Conservation (phyloP, 345 rosid species). For the Arabis alpina region DNA sequence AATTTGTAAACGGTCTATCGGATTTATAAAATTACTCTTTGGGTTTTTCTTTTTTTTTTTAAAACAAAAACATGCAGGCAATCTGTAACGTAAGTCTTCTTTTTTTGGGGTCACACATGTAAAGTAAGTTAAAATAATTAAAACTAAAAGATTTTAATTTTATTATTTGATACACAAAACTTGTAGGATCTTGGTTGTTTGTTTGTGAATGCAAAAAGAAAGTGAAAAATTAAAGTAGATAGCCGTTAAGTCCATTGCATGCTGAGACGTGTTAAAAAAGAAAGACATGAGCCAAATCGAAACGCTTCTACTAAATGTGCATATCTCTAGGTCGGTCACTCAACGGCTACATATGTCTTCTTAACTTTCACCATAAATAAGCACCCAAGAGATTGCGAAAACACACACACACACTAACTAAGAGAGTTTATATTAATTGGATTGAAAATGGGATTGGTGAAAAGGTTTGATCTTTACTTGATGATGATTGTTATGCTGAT, state of each 20-base stretch:
- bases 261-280: conserved; percentile 54
- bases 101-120: neutral
- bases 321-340: conserved; percentile 24
- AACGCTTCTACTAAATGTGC: conserved; percentile 44
- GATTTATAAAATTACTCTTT: too few relatives aligned
- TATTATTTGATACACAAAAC: neutral
- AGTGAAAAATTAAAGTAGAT: conserved; percentile 5
- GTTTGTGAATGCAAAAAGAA: conserved; percentile 8
- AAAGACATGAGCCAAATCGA: conserved; percentile 30
- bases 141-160: neutral
- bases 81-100: conserved; percentile 15
- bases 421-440: neutral
- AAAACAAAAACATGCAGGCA: neutral
- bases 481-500: conserved; percentile 35
- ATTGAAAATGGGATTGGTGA: conserved; percentile 21
- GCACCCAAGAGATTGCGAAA: conserved; percentile 19
- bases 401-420: neutral
- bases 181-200: conserved; percentile 10
- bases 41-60: too few relatives aligned
- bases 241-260: conserved; percentile 59
- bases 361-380: conserved; percentile 42
- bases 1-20: neutral
- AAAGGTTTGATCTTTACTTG: conserved; percentile 27
- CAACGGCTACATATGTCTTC: conserved; percentile 43
- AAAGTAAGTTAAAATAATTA: neutral